Percentiles rank a stretch among this genome's conserved stretches.
These are phyloP conservation scores for Xylariaceae sp. DNA, from an alignment of 2,329 filamentous ascomycete species.

Conservation along the genomic window DNA sequence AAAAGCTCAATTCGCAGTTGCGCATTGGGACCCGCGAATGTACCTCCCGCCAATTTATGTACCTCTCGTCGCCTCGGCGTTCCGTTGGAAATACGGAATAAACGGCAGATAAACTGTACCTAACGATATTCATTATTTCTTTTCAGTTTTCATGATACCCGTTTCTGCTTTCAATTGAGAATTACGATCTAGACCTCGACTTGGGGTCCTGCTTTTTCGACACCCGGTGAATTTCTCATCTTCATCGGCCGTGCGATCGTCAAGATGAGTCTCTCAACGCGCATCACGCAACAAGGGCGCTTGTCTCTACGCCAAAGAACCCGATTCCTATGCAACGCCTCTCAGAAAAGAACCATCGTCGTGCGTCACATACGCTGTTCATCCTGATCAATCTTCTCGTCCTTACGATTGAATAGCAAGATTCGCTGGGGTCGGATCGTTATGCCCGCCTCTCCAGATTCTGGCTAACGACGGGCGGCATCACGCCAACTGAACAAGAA, in stretches of 20 bases:
- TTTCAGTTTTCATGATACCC: not conserved
- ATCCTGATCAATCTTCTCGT: not conserved
- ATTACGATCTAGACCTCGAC: not conserved
- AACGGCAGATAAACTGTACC: not conserved
- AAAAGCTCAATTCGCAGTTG: not conserved
- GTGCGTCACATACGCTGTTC: slow-evolving; percentile 12
- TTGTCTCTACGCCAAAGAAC: slow-evolving; percentile 10
- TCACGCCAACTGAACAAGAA: slow-evolving; percentile 52
- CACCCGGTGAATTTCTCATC: not conserved
- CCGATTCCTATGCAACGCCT: slow-evolving; percentile 9
- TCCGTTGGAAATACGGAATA: not conserved
- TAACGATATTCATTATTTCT: not conserved
- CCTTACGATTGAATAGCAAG: slow-evolving; percentile 12
- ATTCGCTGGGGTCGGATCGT: slow-evolving; percentile 9
- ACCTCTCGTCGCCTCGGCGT: too few species aligned
- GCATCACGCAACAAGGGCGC: slow-evolving; percentile 14
- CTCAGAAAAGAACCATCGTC: slow-evolving; percentile 5
- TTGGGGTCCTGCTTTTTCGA: not conserved
- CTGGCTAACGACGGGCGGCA: slow-evolving; percentile 73
- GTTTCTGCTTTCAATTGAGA: not conserved
- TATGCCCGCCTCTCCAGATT: slow-evolving; percentile 58
- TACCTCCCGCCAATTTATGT: too few species aligned
- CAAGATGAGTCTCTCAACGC: slow-evolving; percentile 21
- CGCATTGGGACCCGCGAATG: not conserved
- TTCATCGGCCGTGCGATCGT: slow-evolving; percentile 7